Base-by-base conservation (phyloP, 805 yeast genomes). In the Saturnispora bothae region DNA sequence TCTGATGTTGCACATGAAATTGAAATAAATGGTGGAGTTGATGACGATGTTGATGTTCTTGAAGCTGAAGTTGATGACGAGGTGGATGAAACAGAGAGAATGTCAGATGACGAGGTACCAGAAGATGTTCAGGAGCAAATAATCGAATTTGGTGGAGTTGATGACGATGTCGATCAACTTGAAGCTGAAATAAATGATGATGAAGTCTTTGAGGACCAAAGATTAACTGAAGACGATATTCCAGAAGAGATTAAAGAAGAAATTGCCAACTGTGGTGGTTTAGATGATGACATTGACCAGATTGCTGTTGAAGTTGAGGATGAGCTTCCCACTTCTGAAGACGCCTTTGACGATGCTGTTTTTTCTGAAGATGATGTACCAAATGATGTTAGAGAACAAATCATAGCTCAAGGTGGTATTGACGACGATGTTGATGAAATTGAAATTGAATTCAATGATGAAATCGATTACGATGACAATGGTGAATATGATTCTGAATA, bases 171-270 rank as follows among this genome's bases (percentile, higher is more conserved):
- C 4, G 44, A 21, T 20, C 35, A 21, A 3, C 33, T 46, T 3
- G 49, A 40, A 9, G 30, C 39, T 4, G 45, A 47, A 10, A 25
- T 40, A 13, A 44, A 22, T 12, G 39, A 32, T 31, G 35, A 14
- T 23, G 21, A 32, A 15, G 40, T 26, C 17, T 41, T 38, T 9
- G 36, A 29, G 18, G 36, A 28, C 20, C 18, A 32, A 14, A 23
- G 20, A 13, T 10, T 32, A 16, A 5, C 20, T 15, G 14, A 34
- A 41, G 14, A 20, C 21, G 33, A 43, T 44, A 23, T 34, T 28
- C 17, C 44, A 35, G 33, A 21, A 15, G 38, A 28, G 13, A 31
- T 31, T 8, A 28, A 26, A 14, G 23, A 27, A 17, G 25, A 29
- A 7, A 34, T 37, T 1, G 16, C 16, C 20, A 21, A 10, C 13